Base-by-base conservation (phyloP, 2,329 filamentous ascomycete genomes). In the Tolypocladium ovalisporum region DNA sequence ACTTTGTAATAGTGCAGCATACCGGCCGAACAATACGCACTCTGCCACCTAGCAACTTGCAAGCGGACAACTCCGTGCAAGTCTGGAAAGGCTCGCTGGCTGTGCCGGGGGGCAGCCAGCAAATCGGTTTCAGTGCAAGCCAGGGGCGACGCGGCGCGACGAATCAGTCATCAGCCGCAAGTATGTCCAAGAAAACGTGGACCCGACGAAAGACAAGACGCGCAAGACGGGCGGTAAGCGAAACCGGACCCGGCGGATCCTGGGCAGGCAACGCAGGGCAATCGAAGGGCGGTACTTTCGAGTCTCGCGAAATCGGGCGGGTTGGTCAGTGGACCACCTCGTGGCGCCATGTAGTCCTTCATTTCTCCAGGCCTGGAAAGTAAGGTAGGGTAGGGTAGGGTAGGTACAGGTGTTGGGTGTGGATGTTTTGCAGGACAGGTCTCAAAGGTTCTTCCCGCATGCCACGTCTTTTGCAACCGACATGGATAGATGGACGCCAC, bases 401-500 rank as follows among this genome's bases (percentile, higher is more conserved):
- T n/a, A 34, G 32, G 32, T 39, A 51, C 47, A 27, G 47, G 47
- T 24, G n/a, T 49, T 39, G 29, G 24, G 47, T 17, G 24, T 44
- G 44, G 42, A 55, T 54, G 56, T 39, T 36, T 55, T 58, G 40
- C 47, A 59, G 55, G 36, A 47, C 42, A 44, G 27, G 39, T 57
- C 49, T 54, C 57, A 47, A 47, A 40, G 40, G 34, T 39, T 51
- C 52, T 37, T 32, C 47, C 55, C 32, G 22, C n/a, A 24, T 52
- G 29, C 49, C 51, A 54, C 34, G 49, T 52, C 42, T 52, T n/a
- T 22, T 37, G 49, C 37, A 56, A 58, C 64, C 65, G 58, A 61
- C 68, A 63, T 39, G 62, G 37, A n/a, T n/a, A 40, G n/a, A 19
- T 40, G 37, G 65, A 59, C 61, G 62, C 62, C 63, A 61, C 61